phyloP scores from a whole-genome alignment of 177 flowering plant species.

The Vitis hybrid region DNA sequence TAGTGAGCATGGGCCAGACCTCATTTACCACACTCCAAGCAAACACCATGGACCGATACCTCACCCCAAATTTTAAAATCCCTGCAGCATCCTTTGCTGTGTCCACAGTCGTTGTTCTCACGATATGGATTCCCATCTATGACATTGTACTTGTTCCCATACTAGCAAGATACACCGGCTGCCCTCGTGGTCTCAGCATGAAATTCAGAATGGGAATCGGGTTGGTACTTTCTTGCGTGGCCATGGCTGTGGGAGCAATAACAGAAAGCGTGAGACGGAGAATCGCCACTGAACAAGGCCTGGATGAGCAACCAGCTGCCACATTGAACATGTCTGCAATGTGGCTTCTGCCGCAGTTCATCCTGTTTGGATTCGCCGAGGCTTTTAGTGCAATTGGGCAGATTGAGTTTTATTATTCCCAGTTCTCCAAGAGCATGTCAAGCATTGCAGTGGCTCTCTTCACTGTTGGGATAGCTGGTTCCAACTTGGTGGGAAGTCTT shows the following conservation, averaged over 20 bases:
- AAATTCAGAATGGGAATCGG: conserved; percentile 41
- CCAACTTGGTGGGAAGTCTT: conserved; percentile 37
- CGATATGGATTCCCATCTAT: conserved; percentile 32
- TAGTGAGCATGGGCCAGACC: conserved; percentile 21
- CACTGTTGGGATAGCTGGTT: conserved; percentile 31
- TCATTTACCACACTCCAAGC: conserved; percentile 41
- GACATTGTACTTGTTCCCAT: conserved; percentile 29
- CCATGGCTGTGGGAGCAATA: conserved; percentile 24
- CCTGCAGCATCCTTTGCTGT: conserved; percentile 47
- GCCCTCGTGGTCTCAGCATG: conserved; percentile 16
- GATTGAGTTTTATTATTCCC: conserved; percentile 44
- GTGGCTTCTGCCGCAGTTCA: conserved; percentile 42
- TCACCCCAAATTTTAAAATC: conserved; percentile 32
- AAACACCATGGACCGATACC: conserved; percentile 44
- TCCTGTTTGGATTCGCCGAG: conserved; percentile 38
- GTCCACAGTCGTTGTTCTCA: conserved; percentile 18
- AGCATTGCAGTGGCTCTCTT: conserved; percentile 39
- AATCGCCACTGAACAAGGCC: conserved; percentile 22
- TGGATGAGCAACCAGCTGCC: conserved; percentile 18
- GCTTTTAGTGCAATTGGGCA: conserved; percentile 45
- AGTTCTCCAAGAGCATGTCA: conserved; percentile 57
- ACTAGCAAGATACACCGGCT: conserved; percentile 25
- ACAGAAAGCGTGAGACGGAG: conserved; percentile 26
- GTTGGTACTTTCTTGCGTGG: conserved; percentile 13
- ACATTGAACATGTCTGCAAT: conserved; percentile 40